These are phyloP conservation scores for Primulina tabacum DNA, from an alignment of 257 asterid species.

Conservation along the genomic window DNA sequence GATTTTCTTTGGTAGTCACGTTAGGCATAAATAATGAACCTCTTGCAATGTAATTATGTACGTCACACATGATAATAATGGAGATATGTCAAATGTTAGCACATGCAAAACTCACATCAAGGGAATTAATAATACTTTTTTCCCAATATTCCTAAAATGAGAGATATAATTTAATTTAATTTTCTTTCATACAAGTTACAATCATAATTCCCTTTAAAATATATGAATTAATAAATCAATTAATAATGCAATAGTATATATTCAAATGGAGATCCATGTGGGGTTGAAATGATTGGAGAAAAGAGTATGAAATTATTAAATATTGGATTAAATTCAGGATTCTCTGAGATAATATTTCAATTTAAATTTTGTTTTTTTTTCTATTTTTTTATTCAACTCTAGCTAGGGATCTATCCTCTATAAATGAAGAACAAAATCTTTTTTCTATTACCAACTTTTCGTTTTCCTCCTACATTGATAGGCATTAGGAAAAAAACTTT, in stretches of 20 bases:
- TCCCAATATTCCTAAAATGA: neutral
- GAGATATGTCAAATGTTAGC: constrained; percentile 27
- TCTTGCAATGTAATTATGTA: constrained; percentile 22
- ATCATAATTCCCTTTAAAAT: neutral
- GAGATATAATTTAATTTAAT: neutral
- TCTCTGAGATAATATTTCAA: neutral
- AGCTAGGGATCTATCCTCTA: constrained; percentile 14
- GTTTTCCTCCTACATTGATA: neutral
- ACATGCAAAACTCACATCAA: constrained; percentile 26
- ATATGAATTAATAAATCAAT: no score
- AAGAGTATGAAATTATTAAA: neutral
- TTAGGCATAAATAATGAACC: no score
- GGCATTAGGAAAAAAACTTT: neutral
- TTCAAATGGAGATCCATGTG: neutral
- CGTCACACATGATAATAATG: constrained; percentile 31
- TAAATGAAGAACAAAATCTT: constrained; percentile 10
- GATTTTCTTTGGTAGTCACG: neutral
- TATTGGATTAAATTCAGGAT: neutral
- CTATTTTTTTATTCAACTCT: neutral
- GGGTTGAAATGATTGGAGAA: neutral
- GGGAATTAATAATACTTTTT: neutral
- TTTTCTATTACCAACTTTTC: neutral
- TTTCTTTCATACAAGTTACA: neutral
- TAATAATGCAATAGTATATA: no score
- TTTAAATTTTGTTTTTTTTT: neutral